Evolutionary conservation across 179 eudicot genomes (phyloP).

Genomic region (Patellifolia procumbens): DNA sequence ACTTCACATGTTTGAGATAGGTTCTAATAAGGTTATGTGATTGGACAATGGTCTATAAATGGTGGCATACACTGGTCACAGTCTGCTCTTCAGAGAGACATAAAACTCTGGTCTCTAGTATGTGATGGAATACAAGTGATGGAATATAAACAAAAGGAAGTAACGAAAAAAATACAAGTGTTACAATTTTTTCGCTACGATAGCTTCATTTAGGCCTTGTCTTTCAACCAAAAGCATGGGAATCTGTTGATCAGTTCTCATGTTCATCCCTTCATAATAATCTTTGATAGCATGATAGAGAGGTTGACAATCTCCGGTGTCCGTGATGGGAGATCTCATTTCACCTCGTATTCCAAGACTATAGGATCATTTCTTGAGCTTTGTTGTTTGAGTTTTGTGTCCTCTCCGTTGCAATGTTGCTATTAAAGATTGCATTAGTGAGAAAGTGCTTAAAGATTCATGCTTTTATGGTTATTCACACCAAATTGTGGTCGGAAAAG

Average conservation of each 20-base stretch:
- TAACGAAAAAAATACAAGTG: neutral
- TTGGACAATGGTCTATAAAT: neutral
- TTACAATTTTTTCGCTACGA: conserved; percentile 96
- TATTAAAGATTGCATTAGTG: too few species aligned
- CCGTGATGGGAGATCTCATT: conserved; percentile 97
- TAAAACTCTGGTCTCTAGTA: conserved; percentile 98
- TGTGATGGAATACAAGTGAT: conserved; percentile 78
- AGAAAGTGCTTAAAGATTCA: too few species aligned
- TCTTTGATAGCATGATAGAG: conserved; percentile 92
- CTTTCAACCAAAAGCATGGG: conserved; percentile 98
- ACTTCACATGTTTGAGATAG: too few species aligned
- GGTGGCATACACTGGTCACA: conserved; percentile 70
- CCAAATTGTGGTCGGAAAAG: too few species aligned
- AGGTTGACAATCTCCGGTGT: conserved; percentile 97
- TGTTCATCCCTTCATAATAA: conserved; percentile 92
- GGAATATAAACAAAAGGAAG: conserved; percentile 1
- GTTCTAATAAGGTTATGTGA: neutral
- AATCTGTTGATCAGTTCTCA: conserved; percentile 91
- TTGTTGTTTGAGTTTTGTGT: too few species aligned
- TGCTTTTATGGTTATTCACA: too few species aligned
- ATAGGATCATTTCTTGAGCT: too few species aligned
- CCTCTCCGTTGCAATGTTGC: too few species aligned
- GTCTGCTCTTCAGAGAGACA: conserved; percentile 99
- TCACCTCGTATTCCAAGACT: too few species aligned
- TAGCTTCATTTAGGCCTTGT: conserved; percentile 96